phyloP scores from a whole-genome alignment of 2,329 filamentous ascomycete species.

The Penicillium digitatum region DNA sequence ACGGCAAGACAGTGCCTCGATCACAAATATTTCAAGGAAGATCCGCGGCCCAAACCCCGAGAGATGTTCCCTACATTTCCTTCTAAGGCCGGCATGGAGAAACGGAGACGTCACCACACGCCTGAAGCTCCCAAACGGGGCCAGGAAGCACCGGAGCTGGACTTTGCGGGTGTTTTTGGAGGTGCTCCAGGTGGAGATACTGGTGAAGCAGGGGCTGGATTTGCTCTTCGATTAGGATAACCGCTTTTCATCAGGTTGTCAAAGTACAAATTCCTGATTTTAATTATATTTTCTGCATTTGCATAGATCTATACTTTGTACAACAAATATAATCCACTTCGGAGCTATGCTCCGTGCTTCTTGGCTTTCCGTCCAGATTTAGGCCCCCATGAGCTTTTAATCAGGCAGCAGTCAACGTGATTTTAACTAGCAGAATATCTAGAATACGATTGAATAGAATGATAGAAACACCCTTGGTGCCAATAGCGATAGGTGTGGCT shows the following conservation, averaged over 20 bases:
- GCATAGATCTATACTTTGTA: not conserved
- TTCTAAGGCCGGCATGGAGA: conserved; percentile 89
- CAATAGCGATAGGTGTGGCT: not conserved
- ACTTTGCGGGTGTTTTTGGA: conserved; percentile 69
- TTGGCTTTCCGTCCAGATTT: not conserved
- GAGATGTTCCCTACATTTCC: conserved; percentile 97
- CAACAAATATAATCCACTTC: not conserved
- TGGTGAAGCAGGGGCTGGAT: conserved; percentile 57
- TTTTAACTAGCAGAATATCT: not conserved
- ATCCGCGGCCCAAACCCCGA: conserved; percentile 83
- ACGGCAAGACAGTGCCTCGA: conserved; percentile 68
- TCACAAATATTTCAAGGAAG: conserved; percentile 82
- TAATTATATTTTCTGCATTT: not conserved
- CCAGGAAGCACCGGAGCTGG: conserved; percentile 59
- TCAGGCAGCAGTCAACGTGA: not conserved
- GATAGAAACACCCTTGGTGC: not conserved
- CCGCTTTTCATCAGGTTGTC: not conserved
- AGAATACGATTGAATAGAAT: not conserved
- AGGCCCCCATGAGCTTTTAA: not conserved
- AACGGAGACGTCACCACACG: conserved; percentile 64
- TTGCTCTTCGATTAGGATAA: conserved; percentile 56
- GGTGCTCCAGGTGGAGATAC: conserved; percentile 62
- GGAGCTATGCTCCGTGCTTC: not conserved
- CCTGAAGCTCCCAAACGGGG: conserved; percentile 82
- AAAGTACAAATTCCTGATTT: not conserved